phyloP scores from a whole-genome alignment of 2,329 filamentous ascomycete genomes.

The Ceratocystis destructans region DNA sequence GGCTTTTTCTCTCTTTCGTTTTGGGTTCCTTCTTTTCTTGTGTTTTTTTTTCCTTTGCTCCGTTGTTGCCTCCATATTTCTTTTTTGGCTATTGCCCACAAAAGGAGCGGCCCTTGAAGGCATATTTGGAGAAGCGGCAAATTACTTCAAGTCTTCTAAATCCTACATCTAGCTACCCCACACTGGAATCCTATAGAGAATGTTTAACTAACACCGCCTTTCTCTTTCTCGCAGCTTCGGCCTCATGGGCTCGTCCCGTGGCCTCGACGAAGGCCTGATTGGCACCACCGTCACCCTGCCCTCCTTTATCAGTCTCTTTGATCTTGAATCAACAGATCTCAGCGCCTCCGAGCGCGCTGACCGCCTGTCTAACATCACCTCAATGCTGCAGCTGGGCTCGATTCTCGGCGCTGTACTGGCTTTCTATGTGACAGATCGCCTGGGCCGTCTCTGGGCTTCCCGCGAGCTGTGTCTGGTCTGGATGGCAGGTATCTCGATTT shows the following conservation, averaged over 20 bases:
- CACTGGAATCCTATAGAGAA: background rate
- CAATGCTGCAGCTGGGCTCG: slow-evolving; percentile 70
- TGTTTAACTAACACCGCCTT: background rate
- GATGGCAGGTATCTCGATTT: slow-evolving; percentile 45
- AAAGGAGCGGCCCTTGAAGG: background rate
- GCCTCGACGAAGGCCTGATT: slow-evolving; percentile 70
- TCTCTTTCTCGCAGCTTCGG: slow-evolving; percentile 38
- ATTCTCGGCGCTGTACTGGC: slow-evolving; percentile 55
- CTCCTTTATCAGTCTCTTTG: slow-evolving; percentile 30
- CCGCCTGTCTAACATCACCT: slow-evolving; percentile 61
- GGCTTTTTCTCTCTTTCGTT: background rate
- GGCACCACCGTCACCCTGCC: slow-evolving; percentile 37
- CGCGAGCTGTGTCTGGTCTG: slow-evolving; percentile 43
- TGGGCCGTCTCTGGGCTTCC: slow-evolving; percentile 50
- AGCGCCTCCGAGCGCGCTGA: slow-evolving; percentile 43
- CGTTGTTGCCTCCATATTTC: background rate
- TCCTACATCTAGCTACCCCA: background rate
- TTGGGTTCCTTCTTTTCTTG: too few relatives aligned
- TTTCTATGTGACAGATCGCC: slow-evolving; percentile 44
- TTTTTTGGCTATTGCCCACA: background rate
- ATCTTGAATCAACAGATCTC: slow-evolving; percentile 44
- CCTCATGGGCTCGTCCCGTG: slow-evolving; percentile 62
- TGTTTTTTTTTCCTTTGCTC: too few relatives aligned
- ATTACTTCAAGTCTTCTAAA: background rate
- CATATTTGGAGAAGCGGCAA: background rate